Conservation (phyloP, 2,329 filamentous ascomycete genomes). For the Cryphonectria naterciae region DNA sequence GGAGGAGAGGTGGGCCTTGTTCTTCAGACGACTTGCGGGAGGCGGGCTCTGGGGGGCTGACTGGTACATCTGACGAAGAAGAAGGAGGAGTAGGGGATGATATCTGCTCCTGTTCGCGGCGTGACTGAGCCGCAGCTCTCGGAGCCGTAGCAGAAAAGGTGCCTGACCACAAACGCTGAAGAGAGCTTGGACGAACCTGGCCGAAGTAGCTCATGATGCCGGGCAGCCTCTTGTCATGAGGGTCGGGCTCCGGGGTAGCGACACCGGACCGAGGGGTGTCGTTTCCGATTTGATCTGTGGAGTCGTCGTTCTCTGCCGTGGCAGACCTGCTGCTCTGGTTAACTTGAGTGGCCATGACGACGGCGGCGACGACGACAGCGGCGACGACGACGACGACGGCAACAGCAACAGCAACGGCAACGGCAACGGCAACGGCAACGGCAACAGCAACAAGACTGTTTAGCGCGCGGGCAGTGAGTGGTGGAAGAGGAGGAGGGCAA, state of each 20-base stretch:
- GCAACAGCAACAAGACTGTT: conserved; percentile 7
- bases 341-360: conserved; percentile 47
- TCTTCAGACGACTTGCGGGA: conserved; percentile 32
- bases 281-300: conserved; percentile 76
- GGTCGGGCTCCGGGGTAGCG: conserved; percentile 91
- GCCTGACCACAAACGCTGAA: conserved; percentile 52
- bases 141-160: conserved; percentile 45
- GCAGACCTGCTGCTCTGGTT: conserved; percentile 59
- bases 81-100: conserved; percentile 20
- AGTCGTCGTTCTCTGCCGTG: conserved; percentile 67
- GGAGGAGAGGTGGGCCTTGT: conserved; percentile 41
- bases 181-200: conserved; percentile 95
- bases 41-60: conserved; percentile 33
- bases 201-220: conserved; percentile 97
- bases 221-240: conserved; percentile 90
- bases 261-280: conserved; percentile 88
- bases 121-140: conserved; percentile 42
- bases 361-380: no score
- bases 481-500: conserved; percentile 26
- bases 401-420: no score
- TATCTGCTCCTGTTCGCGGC: conserved; percentile 19
- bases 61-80: conserved; percentile 32
- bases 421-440: no score
- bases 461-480: conserved; percentile 20
- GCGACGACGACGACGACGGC: background rate